Base-by-base conservation (phyloP, 164 flowering plant genomes). In the Berberis thunbergii region DNA sequence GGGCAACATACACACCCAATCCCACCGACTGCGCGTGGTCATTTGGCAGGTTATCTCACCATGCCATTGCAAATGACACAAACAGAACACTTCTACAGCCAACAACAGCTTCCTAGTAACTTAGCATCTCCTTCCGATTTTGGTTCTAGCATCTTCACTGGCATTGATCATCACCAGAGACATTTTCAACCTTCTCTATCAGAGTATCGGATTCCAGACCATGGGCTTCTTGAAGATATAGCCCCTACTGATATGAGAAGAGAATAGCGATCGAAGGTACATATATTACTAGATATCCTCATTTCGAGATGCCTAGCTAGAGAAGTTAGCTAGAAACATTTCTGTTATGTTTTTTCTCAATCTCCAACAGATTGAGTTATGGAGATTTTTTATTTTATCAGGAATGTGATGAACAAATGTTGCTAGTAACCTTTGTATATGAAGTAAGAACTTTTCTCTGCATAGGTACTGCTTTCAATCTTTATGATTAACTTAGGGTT, bases 1-100 rank as follows among this genome's bases (percentile, higher is more conserved):
- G 96, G 98, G 6, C 86, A 82, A 54, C 98, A 92, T 79, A 83
- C 86, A 1, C 98, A 91, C 59, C 80, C 74, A 2, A 72, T 82
- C 57, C 94, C 97, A 3, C 76, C 74, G 0, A 80, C 69, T 69
- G 82, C 87, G 0, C 84, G 93, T 7, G 84, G 86, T 13, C 69
- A 71, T 73, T 55, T 82, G 4, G 74, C 63, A 1, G 78, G 57
- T 1, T 11, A 7, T 8, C 64, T 62, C 59, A 68, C 65, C 4
- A 49, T 9, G 49, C 6, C 60, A 10, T 9, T 66, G 62, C 78
- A 69, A 9, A 45, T 68, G 61, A 65, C 66, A 4, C 70, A 67
- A 26, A 26, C 50, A 48, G 50, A 6, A 48, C 50, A 48, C 56
- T 62, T 59, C 4, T 74, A 68, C 45, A 6, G 26, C 5, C 67